Percentiles rank a stretch among this genome's conserved stretches.
These are phyloP conservation scores for Talaromyces piceae DNA, from an alignment of 2,329 filamentous ascomycete species.

Conservation along the genomic window DNA sequence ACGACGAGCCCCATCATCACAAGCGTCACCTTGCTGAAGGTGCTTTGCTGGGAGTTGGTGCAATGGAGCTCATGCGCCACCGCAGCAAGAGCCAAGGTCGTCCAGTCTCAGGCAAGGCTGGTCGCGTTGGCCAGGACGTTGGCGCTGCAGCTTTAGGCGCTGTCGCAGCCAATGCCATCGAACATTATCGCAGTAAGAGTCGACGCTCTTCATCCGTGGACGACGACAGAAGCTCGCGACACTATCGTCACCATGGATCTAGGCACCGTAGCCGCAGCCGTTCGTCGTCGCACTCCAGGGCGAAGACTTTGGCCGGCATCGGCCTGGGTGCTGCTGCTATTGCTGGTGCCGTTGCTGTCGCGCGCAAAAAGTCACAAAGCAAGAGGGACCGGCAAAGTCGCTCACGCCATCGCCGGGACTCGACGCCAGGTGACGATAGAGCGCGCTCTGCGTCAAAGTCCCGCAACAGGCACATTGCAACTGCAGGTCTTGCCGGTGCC, in stretches of 20 bases:
- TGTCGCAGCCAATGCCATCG: constrained; percentile 52
- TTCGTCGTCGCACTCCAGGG: constrained; percentile 42
- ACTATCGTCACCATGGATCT: constrained; percentile 25
- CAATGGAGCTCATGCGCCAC: constrained; percentile 52
- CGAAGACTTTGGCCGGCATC: constrained; percentile 46
- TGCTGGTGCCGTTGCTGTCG: constrained; percentile 53
- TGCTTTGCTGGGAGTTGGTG: constrained; percentile 53
- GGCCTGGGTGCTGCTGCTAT: constrained; percentile 51
- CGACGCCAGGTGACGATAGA: constrained; percentile 26
- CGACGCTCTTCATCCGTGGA: constrained; percentile 35
- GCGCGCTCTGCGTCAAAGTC: constrained; percentile 29
- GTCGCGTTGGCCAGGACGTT: constrained; percentile 44
- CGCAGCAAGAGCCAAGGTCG: constrained; percentile 52
- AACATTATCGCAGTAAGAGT: constrained; percentile 42
- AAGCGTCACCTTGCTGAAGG: constrained; percentile 54
- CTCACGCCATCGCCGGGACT: constrained; percentile 35
- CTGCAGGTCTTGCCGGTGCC: constrained; percentile 55
- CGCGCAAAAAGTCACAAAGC: constrained; percentile 46
- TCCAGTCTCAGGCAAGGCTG: constrained; percentile 43
- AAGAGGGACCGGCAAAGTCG: constrained; percentile 44
- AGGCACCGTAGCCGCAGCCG: constrained; percentile 31
- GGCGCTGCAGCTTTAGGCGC: constrained; percentile 57
- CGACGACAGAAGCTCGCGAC: constrained; percentile 28
- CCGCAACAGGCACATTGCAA: constrained; percentile 52
- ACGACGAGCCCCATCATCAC: constrained; percentile 44